Conservation (phyloP, 352 stramenopile species). For the Aphanomyces stellatus region DNA sequence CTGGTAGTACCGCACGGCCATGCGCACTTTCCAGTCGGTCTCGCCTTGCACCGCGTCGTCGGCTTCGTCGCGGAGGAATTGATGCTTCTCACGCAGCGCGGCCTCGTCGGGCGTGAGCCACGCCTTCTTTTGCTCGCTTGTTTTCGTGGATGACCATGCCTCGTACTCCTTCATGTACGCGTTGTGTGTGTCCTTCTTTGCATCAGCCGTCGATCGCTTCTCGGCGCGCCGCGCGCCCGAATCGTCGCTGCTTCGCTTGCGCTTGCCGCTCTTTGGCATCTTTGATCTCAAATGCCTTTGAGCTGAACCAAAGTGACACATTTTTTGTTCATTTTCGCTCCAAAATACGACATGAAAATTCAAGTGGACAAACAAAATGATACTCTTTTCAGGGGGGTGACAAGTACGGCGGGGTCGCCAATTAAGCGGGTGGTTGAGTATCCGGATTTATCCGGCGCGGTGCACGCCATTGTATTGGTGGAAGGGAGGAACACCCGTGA, state of each 20-base stretch:
- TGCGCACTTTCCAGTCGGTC: slow-evolving; percentile 63
- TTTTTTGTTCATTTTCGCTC: too few species aligned
- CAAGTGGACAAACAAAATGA: too few species aligned
- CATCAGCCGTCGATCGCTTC: background rate
- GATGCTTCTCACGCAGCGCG: slow-evolving; percentile 42
- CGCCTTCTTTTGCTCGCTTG: too few species aligned
- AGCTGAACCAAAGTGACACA: background rate
- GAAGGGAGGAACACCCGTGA: background rate
- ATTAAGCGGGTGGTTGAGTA: background rate
- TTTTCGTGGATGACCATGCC: background rate
- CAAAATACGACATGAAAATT: too few species aligned
- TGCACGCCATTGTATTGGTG: slow-evolving; percentile 8
- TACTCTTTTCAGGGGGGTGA: background rate
- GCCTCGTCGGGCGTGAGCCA: slow-evolving; percentile 15
- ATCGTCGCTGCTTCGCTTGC: background rate
- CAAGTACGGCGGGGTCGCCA: background rate
- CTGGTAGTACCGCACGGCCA: slow-evolving; percentile 79
- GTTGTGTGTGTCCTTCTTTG: slow-evolving; percentile 4
- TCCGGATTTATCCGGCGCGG: slow-evolving; percentile 1
- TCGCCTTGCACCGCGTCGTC: slow-evolving; percentile 36
- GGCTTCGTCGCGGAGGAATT: slow-evolving; percentile 73
- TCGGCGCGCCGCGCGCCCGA: background rate
- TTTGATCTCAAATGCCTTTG: too few species aligned
- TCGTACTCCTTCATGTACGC: slow-evolving; percentile 15
- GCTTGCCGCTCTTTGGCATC: background rate